A percentile compares a stretch with the other conserved stretches of the same genome.
Conservation (phyloP, 2,329 filamentous ascomycete genomes). For the Ascochyta koolunga region DNA sequence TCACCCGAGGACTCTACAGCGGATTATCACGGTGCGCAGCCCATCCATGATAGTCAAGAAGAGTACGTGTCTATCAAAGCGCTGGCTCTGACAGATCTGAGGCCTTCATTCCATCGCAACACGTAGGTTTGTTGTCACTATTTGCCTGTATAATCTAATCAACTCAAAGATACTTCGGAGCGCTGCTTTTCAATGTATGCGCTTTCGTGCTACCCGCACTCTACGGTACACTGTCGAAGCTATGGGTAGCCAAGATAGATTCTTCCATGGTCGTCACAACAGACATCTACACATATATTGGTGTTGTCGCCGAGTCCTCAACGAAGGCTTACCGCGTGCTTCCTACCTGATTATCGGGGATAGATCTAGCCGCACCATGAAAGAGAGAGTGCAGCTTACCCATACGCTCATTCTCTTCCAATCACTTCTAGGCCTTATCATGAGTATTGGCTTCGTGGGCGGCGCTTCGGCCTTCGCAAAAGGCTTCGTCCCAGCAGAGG, state of each 20-base stretch:
- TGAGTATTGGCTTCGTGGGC: conserved; percentile 65
- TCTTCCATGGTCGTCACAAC: conserved; percentile 66
- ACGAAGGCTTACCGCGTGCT: conserved; percentile 73
- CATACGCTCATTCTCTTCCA: conserved; percentile 66
- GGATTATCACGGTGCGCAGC: neutral
- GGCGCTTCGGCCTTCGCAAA: conserved; percentile 62
- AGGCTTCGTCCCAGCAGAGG: conserved; percentile 67
- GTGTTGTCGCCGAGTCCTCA: conserved; percentile 69
- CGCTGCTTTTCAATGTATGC: conserved; percentile 66
- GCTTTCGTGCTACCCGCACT: conserved; percentile 71
- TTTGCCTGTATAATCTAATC: neutral
- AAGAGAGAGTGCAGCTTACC: conserved; percentile 62
- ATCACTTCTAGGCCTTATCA: conserved; percentile 60
- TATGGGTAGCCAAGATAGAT: conserved; percentile 74
- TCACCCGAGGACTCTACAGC: neutral
- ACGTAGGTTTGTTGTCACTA: neutral
- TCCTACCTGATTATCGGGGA: conserved; percentile 74
- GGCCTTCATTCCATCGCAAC: conserved; percentile 1
- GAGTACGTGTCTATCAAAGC: neutral
- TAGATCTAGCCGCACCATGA: conserved; percentile 58
- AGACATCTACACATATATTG: conserved; percentile 73
- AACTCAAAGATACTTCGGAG: conserved; percentile 56
- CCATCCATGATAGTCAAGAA: neutral
- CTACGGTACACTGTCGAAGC: conserved; percentile 70
- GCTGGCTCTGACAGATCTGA: neutral